Evolutionary conservation across 2,329 filamentous ascomycete genomes (phyloP).

Genomic region (Aureobasidium sp.): DNA sequence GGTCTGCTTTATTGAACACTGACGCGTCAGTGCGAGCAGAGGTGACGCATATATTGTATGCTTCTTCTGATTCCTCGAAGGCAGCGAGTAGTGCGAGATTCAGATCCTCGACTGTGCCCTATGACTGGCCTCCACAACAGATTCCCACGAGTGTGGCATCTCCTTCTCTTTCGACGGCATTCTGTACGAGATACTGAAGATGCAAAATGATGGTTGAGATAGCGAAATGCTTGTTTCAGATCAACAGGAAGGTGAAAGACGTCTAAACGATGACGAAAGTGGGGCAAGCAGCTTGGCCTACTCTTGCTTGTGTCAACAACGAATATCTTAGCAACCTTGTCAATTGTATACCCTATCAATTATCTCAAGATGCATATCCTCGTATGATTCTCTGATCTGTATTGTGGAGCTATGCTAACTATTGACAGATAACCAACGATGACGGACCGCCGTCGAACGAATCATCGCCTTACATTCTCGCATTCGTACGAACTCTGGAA

Average conservation of each 20-base stretch:
- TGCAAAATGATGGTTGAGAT: not conserved
- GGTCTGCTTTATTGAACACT: not conserved
- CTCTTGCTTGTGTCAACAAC: constrained; percentile 7
- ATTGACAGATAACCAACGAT: constrained; percentile 53
- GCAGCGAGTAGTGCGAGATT: not conserved
- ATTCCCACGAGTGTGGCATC: not conserved
- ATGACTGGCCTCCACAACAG: not conserved
- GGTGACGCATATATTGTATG: not conserved
- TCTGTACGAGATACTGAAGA: not conserved
- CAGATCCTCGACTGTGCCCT: not conserved
- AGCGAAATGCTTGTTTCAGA: not conserved
- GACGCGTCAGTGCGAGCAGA: not conserved
- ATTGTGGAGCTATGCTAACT: not conserved
- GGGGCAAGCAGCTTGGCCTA: not conserved
- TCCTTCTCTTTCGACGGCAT: not conserved
- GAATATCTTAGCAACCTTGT: not conserved
- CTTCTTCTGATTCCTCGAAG: not conserved
- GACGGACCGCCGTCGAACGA: constrained; percentile 57
- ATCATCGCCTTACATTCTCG: constrained; percentile 56
- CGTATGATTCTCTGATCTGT: constrained; percentile 21
- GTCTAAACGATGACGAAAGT: constrained; percentile 10
- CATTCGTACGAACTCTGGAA: constrained; percentile 51
- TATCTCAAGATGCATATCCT: constrained; percentile 25
- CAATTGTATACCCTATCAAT: not conserved
- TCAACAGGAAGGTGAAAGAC: not conserved